Base-by-base conservation (phyloP, 1,139 yeast genomes). In the Saccharomyces hybrid region DNA sequence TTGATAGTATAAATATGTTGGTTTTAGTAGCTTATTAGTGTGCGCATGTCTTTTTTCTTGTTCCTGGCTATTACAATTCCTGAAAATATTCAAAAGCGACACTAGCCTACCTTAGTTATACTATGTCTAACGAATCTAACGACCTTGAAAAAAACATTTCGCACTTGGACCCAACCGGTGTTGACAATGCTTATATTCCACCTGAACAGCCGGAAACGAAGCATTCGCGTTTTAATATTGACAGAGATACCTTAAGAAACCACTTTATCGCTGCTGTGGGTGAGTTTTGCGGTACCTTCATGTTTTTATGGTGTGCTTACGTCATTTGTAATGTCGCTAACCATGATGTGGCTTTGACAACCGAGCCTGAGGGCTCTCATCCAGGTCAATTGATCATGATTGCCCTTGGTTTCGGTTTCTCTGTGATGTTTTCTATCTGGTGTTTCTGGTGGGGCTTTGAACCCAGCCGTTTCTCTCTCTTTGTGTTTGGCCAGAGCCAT, bases 391-490 rank as follows among this genome's bases (percentile, higher is more conserved):
- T 86, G 64, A 78, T 85, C 59, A 84, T 86, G 89, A 88, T 88
- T 66, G 75, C 95, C 2, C 79, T 86, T 57, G 96, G 96, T 64
- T 88, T 88, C 72, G 96, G 96, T 58, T 86, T 87, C 66, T 83
- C 89, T 62, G 89, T 88, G 56, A 81, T 86, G 81, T 82, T 84
- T 63, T 80, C 80, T 60, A 88, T 86, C 52, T 83, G 84, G 66
- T 75, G 79, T 88, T 57, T 85, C 93, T 52, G 96, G 96, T 66
- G 96, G 95, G 75, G 87, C 86, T 73, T 79, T 88, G 70, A 88
- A 88, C 75, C 96, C 96, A 11, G 90, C 95, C 52, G 96, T 88
- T 51, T 84, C 95, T 44, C 75, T 86, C 53, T 76, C 90, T 42
- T 75, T 88, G 67, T 78, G 82, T 20, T 74, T 85, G 50, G 85